Percentiles rank a stretch among this genome's conserved stretches.
Conservation (phyloP, 257 asterid genomes). For the Nicotiana attenuata region DNA sequence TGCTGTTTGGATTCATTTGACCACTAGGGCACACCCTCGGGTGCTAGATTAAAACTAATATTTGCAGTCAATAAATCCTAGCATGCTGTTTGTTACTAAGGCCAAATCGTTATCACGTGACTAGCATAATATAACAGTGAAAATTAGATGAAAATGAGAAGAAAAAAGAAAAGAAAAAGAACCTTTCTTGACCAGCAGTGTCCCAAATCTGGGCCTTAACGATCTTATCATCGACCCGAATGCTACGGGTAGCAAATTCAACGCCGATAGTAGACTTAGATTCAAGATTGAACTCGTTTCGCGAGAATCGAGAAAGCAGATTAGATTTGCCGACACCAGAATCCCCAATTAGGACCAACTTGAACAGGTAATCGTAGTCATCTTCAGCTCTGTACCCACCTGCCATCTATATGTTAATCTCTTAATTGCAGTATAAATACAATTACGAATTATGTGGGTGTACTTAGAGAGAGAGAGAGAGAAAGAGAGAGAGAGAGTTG, state of each 20-base stretch:
- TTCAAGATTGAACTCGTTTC: slow-evolving; percentile 63
- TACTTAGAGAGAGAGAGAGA: neutral
- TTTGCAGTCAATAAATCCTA: neutral
- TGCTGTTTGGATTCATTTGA: too few species aligned
- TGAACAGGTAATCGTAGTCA: slow-evolving; percentile 61
- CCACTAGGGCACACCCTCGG: too few species aligned
- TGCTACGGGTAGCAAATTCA: slow-evolving; percentile 58
- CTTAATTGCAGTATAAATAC: too few species aligned
- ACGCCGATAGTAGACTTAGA: slow-evolving; percentile 66
- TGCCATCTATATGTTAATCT: slow-evolving; percentile 30
- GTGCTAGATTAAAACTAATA: neutral
- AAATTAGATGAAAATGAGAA: too few species aligned
- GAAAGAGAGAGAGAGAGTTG: neutral
- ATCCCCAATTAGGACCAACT: slow-evolving; percentile 60
- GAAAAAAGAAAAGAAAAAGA: neutral
- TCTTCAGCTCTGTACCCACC: slow-evolving; percentile 60
- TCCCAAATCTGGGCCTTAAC: slow-evolving; percentile 74
- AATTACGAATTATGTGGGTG: neutral
- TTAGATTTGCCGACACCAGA: slow-evolving; percentile 66
- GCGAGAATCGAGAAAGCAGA: slow-evolving; percentile 51
- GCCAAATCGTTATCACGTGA: neutral
- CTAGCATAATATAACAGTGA: too few species aligned
- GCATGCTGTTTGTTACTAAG: neutral
- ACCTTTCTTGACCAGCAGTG: slow-evolving; percentile 72
- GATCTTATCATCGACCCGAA: slow-evolving; percentile 58